Evolutionary conservation across 345 rosid species (phyloP), one percentile per base, ranked within the genome.

Genomic region (Euphorbia pulcherrima): DNA sequence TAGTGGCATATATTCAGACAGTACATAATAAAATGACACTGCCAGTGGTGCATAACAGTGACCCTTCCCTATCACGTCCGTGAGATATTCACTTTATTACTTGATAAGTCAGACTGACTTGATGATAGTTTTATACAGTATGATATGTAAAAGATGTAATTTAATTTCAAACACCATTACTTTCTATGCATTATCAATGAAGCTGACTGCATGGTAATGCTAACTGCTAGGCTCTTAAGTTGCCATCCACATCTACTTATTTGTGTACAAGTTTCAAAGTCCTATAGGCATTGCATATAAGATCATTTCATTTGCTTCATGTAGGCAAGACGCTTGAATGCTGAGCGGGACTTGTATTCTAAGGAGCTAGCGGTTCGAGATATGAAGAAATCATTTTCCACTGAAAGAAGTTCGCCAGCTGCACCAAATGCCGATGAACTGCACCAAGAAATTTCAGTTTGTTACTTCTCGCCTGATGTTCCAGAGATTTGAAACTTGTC

Each of bases 361-460:
- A 87, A 82, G 84, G 78, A 81, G 52, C 72, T 85, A 33, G 87
- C 74, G 60, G 75, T 86, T 74, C 84, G 68, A 77, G 99, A 94
- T 71, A 24, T 74, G 60, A 78, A 86, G 81, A 89, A 81, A 6
- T 82, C 86, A 61, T 58, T 64, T 67, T 82, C 64, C 69, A 77
- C 79, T 35, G 90, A 83, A 70, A 75, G 80, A 41, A 81, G 74
- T 64, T 23, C 75, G 61, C 65, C 82, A 60, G 48, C 87, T 61
- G 74, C 74, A 55, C 84, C 91, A 74, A 80, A 79, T 72, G 88
- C 88, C 74, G 86, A 88, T 68, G 96, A 94, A 82, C 90, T 88
- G 76, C 78, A 62, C 64, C 84, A 80, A 82, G 99, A 94, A 80
- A 87, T 91, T 74, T 81, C 84, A 57, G 97, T 94, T 73, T 70